These are phyloP conservation scores for Candida michaelii DNA, from an alignment of 805 yeast species.

Conservation along the genomic window DNA sequence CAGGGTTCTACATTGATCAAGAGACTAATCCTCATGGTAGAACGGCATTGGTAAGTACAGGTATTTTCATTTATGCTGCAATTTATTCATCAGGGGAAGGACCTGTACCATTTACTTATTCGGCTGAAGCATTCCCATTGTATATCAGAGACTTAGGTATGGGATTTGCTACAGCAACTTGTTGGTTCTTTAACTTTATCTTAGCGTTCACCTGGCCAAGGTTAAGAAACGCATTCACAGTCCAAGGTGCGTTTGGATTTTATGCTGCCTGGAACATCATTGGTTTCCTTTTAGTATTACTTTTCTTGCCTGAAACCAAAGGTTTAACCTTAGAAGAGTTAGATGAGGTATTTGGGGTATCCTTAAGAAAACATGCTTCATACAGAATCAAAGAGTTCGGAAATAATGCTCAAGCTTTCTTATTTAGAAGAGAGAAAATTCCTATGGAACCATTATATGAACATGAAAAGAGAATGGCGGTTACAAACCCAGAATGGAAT, in stretches of 20 bases:
- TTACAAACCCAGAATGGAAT: conserved; percentile 61
- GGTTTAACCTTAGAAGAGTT: conserved; percentile 73
- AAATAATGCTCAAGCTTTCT: conserved; percentile 42
- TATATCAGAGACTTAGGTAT: conserved; percentile 79
- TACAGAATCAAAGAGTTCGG: conserved; percentile 33
- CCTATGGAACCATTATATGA: conserved; percentile 57
- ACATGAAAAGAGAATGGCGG: conserved; percentile 51
- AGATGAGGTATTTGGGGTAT: conserved; percentile 68
- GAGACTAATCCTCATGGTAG: conserved; percentile 47
- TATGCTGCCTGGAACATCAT: conserved; percentile 82
- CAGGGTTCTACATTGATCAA: conserved; percentile 67
- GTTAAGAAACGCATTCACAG: conserved; percentile 60
- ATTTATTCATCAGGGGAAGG: conserved; percentile 86
- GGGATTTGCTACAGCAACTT: conserved; percentile 73
- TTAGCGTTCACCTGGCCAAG: conserved; percentile 81
- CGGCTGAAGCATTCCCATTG: conserved; percentile 79
- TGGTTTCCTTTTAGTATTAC: conserved; percentile 68
- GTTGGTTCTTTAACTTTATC: conserved; percentile 73
- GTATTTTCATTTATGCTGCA: conserved; percentile 69
- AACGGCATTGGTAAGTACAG: conserved; percentile 65
- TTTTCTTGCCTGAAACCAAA: conserved; percentile 68
- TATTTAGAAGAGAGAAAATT: conserved; percentile 45
- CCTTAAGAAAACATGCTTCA: conserved; percentile 52
- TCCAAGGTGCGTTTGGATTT: conserved; percentile 87
- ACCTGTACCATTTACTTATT: conserved; percentile 86